phyloP scores from a whole-genome alignment of 2,329 filamentous ascomycete species.

The Aspergillus udagawae region DNA sequence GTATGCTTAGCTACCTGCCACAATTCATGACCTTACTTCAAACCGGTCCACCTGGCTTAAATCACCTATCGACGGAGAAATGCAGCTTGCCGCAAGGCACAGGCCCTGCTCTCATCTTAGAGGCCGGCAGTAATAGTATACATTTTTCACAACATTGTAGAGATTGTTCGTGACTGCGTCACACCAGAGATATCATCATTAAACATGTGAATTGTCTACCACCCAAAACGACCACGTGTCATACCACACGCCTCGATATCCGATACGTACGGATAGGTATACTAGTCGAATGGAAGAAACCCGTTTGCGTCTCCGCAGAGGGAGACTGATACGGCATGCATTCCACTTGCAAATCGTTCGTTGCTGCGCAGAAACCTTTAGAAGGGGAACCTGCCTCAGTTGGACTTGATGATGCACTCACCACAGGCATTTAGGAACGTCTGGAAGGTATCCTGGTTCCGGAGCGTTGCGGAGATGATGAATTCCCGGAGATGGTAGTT shows the following conservation, averaged over 20 bases:
- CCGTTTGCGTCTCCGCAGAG: conserved; percentile 39
- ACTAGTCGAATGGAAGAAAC: conserved; percentile 45
- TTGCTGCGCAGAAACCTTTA: conserved; percentile 20
- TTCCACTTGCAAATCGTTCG: conserved; percentile 32
- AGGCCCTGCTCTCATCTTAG: background rate
- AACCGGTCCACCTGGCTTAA: background rate
- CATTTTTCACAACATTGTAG: background rate
- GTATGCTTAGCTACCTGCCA: background rate
- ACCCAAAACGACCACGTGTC: background rate
- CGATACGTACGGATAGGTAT: conserved; percentile 38
- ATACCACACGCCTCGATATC: conserved; percentile 18
- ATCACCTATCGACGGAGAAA: background rate
- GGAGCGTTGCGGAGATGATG: conserved; percentile 58
- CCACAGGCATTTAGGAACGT: conserved; percentile 56
- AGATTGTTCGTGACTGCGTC: background rate
- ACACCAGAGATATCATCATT: background rate
- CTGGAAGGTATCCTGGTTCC: conserved; percentile 60
- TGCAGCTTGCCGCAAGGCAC: background rate
- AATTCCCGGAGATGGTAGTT: conserved; percentile 50
- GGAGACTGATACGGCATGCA: conserved; percentile 42
- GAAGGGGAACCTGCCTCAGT: background rate
- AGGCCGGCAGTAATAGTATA: background rate
- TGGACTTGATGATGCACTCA: conserved; percentile 33
- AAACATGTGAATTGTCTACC: background rate
- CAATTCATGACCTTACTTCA: background rate